Evolutionary conservation across 2,329 filamentous ascomycete species (phyloP).

Genomic region (Fusarium buxicola): DNA sequence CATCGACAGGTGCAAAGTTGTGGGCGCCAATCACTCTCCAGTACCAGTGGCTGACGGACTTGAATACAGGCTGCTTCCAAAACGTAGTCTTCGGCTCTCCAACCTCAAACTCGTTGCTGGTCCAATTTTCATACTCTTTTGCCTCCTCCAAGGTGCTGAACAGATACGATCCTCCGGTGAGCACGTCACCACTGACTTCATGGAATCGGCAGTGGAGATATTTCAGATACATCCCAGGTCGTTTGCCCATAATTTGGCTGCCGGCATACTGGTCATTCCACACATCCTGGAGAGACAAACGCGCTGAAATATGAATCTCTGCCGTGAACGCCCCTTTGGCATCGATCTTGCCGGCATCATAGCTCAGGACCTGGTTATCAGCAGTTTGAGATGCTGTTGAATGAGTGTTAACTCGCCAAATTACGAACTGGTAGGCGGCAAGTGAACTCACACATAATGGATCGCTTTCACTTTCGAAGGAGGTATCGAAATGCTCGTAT

Average conservation of each 20-base stretch:
- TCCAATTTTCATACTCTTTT: conserved; percentile 29
- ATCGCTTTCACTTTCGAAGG: not conserved
- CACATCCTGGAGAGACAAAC: conserved; percentile 30
- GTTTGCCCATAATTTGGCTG: conserved; percentile 32
- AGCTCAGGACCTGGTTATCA: conserved; percentile 3
- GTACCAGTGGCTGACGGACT: conserved; percentile 17
- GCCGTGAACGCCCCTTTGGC: conserved; percentile 33
- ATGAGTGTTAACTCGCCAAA: not conserved
- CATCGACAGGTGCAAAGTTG: conserved; percentile 25
- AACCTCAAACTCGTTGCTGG: conserved; percentile 37
- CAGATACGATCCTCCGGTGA: conserved; percentile 34
- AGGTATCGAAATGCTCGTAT: not conserved
- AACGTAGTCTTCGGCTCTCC: conserved; percentile 36
- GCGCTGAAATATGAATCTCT: conserved; percentile 25
- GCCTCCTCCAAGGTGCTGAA: conserved; percentile 32
- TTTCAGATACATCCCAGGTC: conserved; percentile 39
- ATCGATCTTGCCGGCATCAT: conserved; percentile 16
- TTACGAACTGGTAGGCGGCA: accelerated
- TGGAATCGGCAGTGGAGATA: conserved; percentile 32
- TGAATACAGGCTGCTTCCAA: conserved; percentile 39
- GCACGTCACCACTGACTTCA: conserved; percentile 29
- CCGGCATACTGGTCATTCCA: conserved; percentile 33
- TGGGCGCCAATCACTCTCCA: conserved; percentile 38
- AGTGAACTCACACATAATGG: conserved; percentile 16
- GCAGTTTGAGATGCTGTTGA: not conserved